Base-by-base conservation (phyloP, 192 early-diverging fungal genomes). In the Allomyces javanicus region DNA sequence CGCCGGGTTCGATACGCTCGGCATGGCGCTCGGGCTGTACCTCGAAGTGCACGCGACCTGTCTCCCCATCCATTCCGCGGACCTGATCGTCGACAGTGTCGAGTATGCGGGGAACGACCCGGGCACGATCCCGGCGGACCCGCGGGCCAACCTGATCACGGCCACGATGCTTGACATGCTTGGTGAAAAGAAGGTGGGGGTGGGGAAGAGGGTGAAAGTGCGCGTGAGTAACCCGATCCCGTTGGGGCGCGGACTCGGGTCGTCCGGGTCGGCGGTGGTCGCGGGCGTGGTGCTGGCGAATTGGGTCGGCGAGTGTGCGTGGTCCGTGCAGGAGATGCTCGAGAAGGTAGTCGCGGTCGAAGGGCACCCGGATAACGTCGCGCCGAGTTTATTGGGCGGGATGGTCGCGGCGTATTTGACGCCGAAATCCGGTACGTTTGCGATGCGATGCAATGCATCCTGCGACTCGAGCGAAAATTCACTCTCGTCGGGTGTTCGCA, bases 281-380 rank as follows among this genome's bases (percentile, higher is more conserved):
- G 92, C 90, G 22, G 96, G 94, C 61, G 88, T 93, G 12, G 68
- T 88, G 12, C 72, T 97, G 61, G 96, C 91, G 24, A 77, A 94
- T 68, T 79, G 81, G 25, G 76, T 86, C 12, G 88, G 87, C 61
- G 67, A 78, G 17, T 79, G 97, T 50, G 67, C 73, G 7, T 75
- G 96, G 73, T 68, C 74, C 9, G 75, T 80, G 58, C 85, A 91
- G 67, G 81, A 89, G 45, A 79, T 97, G 78, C 79, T 99, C 23
- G 95, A 99, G 71, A 94, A 85, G 65, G 90, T 86, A 67, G 71
- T 94, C 68, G 83, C 89, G 79, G 87, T 96, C 23, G 96, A 99
- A 76, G 89, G 89, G 63, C 96, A 99, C 70, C 96, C 96, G 1
- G 96, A 99, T 67, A 99, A 99, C 75, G 90, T 96, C 1, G 86